These are phyloP conservation scores for Trichophyton verrucosum DNA, from an alignment of 2,329 filamentous ascomycete species.

Conservation along the genomic window DNA sequence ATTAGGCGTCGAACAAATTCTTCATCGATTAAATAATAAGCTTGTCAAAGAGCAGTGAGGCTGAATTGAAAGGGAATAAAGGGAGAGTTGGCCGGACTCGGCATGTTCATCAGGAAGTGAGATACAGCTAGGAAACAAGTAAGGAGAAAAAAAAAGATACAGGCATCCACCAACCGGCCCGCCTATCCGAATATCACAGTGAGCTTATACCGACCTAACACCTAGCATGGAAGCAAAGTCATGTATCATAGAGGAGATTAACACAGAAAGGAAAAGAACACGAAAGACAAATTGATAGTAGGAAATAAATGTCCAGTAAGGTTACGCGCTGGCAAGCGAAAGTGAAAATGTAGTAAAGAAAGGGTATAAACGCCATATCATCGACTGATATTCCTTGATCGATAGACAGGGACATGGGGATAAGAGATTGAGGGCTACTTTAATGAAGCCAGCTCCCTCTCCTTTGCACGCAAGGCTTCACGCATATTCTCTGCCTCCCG, in stretches of 20 bases:
- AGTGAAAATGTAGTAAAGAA: constrained; percentile 11
- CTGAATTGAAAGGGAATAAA: neutral
- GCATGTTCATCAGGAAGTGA: neutral
- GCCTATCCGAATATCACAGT: neutral
- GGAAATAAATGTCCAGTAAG: neutral
- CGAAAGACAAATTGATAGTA: constrained; percentile 11
- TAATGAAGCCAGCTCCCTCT: constrained; percentile 54
- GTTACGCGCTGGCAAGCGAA: neutral
- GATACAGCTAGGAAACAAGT: neutral
- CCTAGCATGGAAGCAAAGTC: constrained; percentile 1
- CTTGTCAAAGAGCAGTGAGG: neutral
- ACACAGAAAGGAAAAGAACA: neutral
- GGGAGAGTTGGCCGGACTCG: neutral
- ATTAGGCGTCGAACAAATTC: neutral
- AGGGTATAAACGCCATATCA: constrained; percentile 10
- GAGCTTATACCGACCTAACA: neutral
- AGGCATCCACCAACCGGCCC: neutral
- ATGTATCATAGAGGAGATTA: constrained; percentile 2
- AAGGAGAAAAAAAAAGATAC: neutral
- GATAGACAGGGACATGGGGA: neutral
- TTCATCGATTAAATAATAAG: neutral
- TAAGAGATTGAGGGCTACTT: constrained; percentile 16
- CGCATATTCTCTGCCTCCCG: constrained; percentile 67
- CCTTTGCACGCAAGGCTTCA: constrained; percentile 58
- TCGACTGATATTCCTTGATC: constrained; percentile 8